Percentiles rank a stretch among this genome's conserved stretches.
Conservation (phyloP, 257 asterid genomes). For the Solanum etuberosum region DNA sequence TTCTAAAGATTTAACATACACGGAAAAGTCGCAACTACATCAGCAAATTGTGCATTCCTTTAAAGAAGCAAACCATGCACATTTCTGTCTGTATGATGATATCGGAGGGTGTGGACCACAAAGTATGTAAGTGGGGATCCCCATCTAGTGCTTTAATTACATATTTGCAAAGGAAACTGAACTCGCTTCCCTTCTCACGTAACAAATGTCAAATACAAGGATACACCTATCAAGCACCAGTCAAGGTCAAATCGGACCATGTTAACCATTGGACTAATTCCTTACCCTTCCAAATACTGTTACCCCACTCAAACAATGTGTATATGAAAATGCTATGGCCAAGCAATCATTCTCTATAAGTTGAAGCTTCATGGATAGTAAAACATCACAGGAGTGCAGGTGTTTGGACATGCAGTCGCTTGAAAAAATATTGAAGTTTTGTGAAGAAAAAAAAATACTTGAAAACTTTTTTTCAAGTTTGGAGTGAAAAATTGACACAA, state of each 20-base stretch:
- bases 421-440: neutral
- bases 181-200: neutral
- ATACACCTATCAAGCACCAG: neutral
- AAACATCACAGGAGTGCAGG: neutral
- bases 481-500: neutral
- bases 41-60: neutral
- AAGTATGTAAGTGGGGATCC: neutral
- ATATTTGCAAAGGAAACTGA: neutral
- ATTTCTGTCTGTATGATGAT: neutral
- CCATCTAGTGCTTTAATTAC: neutral
- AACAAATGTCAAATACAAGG: neutral
- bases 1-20: constrained; percentile 7
- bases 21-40: neutral
- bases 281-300: neutral
- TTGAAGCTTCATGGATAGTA: neutral
- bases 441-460: neutral
- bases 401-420: neutral
- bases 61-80: neutral
- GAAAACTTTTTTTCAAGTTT: neutral
- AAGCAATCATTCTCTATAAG: neutral
- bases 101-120: neutral
- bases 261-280: neutral
- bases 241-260: neutral
- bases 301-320: neutral
- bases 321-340: neutral